Evolutionary conservation across 2,329 filamentous ascomycete species (phyloP).

Genomic region (Cordyceps cateniannulata): DNA sequence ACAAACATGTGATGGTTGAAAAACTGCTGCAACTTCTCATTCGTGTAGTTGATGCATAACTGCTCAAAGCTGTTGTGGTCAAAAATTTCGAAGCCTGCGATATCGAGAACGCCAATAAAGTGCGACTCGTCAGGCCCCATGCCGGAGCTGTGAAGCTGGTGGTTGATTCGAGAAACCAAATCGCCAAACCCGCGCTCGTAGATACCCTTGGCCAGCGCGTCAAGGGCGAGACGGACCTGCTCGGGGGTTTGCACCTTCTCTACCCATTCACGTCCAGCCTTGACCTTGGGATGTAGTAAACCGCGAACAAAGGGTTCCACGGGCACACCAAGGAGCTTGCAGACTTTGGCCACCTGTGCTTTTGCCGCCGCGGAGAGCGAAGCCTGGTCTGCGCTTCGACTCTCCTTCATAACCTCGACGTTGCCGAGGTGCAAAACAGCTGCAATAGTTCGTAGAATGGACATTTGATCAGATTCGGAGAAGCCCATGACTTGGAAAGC

Average conservation of each 20-base stretch:
- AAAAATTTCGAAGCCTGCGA: constrained; percentile 98
- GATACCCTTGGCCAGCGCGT: constrained; percentile 92
- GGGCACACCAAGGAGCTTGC: constrained; percentile 76
- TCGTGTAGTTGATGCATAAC: constrained; percentile 99
- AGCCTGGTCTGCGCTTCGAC: constrained; percentile 84
- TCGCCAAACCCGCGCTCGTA: constrained; percentile 96
- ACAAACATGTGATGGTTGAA: constrained; percentile 99
- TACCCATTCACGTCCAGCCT: constrained; percentile 95
- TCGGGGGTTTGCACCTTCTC: constrained; percentile 98
- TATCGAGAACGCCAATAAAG: constrained; percentile 97
- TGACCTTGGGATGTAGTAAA: constrained; percentile 85
- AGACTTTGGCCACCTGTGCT: constrained; percentile 70
- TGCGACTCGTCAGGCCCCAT: constrained; percentile 80
- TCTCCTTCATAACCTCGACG: constrained; percentile 83
- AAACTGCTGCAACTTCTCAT: constrained; percentile 98
- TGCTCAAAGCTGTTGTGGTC: constrained; percentile 98
- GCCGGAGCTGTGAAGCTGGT: constrained; percentile 79
- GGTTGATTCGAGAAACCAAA: constrained; percentile 85
- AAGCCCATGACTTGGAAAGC: constrained; percentile 95
- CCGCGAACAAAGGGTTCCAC: constrained; percentile 81
- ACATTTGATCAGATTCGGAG: constrained; percentile 71
- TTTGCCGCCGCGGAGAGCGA: constrained; percentile 70
- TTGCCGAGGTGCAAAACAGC: constrained; percentile 93
- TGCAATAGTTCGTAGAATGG: constrained; percentile 81
- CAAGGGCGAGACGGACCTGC: constrained; percentile 82